Conservation (phyloP, 2,329 filamentous ascomycete species). For the Dryadomyces quercivorus region DNA sequence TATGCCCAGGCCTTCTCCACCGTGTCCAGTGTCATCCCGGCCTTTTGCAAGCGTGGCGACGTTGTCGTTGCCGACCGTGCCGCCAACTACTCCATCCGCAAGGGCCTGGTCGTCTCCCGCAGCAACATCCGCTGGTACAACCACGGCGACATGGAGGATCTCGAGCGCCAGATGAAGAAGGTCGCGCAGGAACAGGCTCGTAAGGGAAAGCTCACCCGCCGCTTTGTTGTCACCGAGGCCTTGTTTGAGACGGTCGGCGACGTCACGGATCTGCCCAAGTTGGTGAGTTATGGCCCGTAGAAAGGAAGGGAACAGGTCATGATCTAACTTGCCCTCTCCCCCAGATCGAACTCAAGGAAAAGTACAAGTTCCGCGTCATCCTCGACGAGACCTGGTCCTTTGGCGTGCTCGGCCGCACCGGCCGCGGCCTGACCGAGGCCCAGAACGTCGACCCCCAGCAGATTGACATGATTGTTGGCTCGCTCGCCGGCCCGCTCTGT, state of each 20-base stretch:
- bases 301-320: no score
- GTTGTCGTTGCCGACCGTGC: slow-evolving; percentile 92
- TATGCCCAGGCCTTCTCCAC: slow-evolving; percentile 96
- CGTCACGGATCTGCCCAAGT: slow-evolving; percentile 68
- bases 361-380: slow-evolving; percentile 96
- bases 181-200: slow-evolving; percentile 77
- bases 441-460: slow-evolving; percentile 91
- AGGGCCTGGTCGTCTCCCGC: slow-evolving; percentile 84
- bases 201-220: slow-evolving; percentile 75
- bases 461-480: slow-evolving; percentile 95
- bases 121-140: slow-evolving; percentile 90
- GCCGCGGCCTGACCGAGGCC: slow-evolving; percentile 84
- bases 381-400: slow-evolving; percentile 98
- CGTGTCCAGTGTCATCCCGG: slow-evolving; percentile 91
- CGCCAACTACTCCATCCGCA: slow-evolving; percentile 87
- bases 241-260: slow-evolving; percentile 88
- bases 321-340: no score
- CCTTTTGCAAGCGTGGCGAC: slow-evolving; percentile 93
- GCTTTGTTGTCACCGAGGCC: slow-evolving; percentile 94
- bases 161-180: slow-evolving; percentile 74
- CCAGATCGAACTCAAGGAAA: slow-evolving; percentile 80
- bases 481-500: slow-evolving; percentile 77
- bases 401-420: slow-evolving; percentile 82
- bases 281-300: no score
- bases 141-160: slow-evolving; percentile 89